phyloP scores from a whole-genome alignment of 371 early-diverging fungal genomes.

The Blakeslea trispora region DNA sequence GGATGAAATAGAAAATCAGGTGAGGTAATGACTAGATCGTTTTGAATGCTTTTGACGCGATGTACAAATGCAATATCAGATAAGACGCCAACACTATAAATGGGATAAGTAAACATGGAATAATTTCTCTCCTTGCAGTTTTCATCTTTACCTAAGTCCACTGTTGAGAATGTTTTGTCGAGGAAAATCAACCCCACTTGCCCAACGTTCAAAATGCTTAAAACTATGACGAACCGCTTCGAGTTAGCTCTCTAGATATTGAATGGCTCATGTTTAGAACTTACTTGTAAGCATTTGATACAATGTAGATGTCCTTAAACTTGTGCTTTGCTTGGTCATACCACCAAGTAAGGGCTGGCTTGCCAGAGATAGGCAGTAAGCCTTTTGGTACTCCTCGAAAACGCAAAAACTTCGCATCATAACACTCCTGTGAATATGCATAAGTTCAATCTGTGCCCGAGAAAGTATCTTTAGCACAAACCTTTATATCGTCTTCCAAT shows the following conservation, averaged over 20 bases:
- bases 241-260: no score
- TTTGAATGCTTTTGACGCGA: slow-evolving; percentile 33
- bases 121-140: no score
- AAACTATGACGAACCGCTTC: slow-evolving; percentile 24
- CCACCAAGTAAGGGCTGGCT: slow-evolving; percentile 45
- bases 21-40: slow-evolving; percentile 25
- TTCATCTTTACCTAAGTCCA: slow-evolving; percentile 38
- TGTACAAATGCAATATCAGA: slow-evolving; percentile 43
- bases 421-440: slow-evolving; percentile 5
- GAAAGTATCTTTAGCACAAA: not conserved
- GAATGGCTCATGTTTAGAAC: not conserved
- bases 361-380: slow-evolving; percentile 46
- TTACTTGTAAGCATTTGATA: slow-evolving; percentile 54
- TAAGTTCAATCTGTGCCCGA: not conserved
- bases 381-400: slow-evolving; percentile 44
- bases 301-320: slow-evolving; percentile 35
- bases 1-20: slow-evolving; percentile 34
- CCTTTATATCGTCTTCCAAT: slow-evolving; percentile 10
- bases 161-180: slow-evolving; percentile 40
- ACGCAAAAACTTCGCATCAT: slow-evolving; percentile 26
- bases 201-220: slow-evolving; percentile 52
- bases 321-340: slow-evolving; percentile 25
- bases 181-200: slow-evolving; percentile 38
- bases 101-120: not conserved
- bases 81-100: slow-evolving; percentile 33